phyloP scores from a whole-genome alignment of 2,329 filamentous ascomycete genomes.

The Ampelomyces quisqualis region DNA sequence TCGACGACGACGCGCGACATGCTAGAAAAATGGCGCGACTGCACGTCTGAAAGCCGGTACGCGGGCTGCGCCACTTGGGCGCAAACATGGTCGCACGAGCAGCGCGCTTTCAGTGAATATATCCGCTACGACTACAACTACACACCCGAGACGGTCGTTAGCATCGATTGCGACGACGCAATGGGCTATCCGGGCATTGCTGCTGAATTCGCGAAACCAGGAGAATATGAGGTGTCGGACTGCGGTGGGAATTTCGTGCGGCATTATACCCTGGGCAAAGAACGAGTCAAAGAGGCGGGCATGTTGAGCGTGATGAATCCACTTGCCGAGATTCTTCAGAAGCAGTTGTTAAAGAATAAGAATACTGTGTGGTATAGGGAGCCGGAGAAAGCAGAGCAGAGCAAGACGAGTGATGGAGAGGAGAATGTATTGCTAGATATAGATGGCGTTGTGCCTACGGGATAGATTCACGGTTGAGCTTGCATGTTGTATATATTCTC shows the following conservation, averaged over 20 bases:
- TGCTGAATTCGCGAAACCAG: constrained; percentile 5
- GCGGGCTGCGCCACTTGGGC: constrained; percentile 31
- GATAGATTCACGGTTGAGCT: no score
- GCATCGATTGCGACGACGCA: constrained; percentile 39
- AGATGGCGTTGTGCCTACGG: neutral
- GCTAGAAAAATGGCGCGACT: constrained; percentile 35
- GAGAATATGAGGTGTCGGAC: constrained; percentile 16
- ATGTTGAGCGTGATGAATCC: constrained; percentile 24
- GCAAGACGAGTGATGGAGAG: neutral
- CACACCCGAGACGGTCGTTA: constrained; percentile 26
- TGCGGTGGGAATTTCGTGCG: constrained; percentile 34
- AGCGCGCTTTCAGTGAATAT: constrained; percentile 38
- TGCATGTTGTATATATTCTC: no score
- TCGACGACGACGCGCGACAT: constrained; percentile 25
- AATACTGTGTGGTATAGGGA: constrained; percentile 15
- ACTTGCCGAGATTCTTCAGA: constrained; percentile 16
- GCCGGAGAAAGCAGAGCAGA: constrained; percentile 1
- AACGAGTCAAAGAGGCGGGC: constrained; percentile 14
- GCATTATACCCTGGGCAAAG: constrained; percentile 30
- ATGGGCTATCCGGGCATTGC: constrained; percentile 36
- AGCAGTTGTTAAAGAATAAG: constrained; percentile 5
- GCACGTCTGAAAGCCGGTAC: constrained; percentile 30
- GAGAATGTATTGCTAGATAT: neutral
- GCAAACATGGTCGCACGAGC: constrained; percentile 34
- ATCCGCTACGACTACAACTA: constrained; percentile 38